Percentiles rank a stretch among this genome's conserved stretches.
phyloP scores from a whole-genome alignment of 1,284 basidiomycete species.

The Ceratobasidium papillatum region DNA sequence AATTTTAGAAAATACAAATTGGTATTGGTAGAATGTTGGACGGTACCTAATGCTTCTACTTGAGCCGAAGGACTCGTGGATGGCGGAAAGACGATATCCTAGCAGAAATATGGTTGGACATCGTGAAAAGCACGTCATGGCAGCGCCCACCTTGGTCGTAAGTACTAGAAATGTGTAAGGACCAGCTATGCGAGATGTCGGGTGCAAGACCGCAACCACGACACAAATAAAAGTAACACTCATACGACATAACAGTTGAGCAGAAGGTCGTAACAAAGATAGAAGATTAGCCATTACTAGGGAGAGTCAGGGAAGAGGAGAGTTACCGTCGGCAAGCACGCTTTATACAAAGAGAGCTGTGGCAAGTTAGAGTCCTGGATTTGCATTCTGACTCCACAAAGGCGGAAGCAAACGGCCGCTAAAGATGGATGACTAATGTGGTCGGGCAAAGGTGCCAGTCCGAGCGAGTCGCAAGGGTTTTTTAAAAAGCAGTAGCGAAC shows the following conservation, averaged over 20 bases:
- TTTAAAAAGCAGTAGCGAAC: background rate
- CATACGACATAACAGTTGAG: constrained; percentile 37
- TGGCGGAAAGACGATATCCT: constrained; percentile 59
- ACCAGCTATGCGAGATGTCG: constrained; percentile 13
- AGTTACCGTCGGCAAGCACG: constrained; percentile 8
- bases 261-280: constrained; percentile 14
- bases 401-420: constrained; percentile 16
- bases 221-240: constrained; percentile 29
- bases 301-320: background rate
- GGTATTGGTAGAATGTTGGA: background rate
- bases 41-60: constrained; percentile 52
- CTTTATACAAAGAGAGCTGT: background rate
- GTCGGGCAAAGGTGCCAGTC: background rate
- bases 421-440: constrained; percentile 20
- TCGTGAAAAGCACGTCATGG: background rate
- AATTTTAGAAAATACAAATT: background rate
- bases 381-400: constrained; percentile 11
- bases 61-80: constrained; percentile 62
- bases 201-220: constrained; percentile 17
- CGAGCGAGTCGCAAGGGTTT: background rate
- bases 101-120: background rate
- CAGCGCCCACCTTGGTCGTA: constrained; percentile 25
- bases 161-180: constrained; percentile 27
- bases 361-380: background rate
- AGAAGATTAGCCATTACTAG: constrained; percentile 6